Conservation (phyloP, 2,329 filamentous ascomycete genomes). For the Penicillium occitanis region DNA sequence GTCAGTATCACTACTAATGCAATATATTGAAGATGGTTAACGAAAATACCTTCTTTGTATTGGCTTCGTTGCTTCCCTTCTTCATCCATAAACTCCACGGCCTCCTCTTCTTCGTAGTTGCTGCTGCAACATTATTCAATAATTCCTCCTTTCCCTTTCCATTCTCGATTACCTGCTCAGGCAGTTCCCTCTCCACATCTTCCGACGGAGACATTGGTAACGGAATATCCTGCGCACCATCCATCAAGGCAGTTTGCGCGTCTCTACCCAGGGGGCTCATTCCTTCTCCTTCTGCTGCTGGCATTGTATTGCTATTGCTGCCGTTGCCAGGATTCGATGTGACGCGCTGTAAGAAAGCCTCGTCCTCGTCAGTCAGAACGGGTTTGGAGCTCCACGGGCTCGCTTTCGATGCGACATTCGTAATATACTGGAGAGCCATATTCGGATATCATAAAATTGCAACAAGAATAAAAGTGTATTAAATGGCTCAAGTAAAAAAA, state of each 20-base stretch:
- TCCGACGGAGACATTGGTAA: conserved; percentile 52
- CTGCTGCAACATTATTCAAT: not conserved
- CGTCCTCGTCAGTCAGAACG: conserved; percentile 62
- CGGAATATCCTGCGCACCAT: conserved; percentile 50
- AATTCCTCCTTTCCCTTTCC: conserved; percentile 2
- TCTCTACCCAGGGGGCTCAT: conserved; percentile 34
- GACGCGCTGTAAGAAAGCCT: conserved; percentile 56
- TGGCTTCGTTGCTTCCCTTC: conserved; percentile 31
- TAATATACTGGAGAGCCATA: conserved; percentile 45
- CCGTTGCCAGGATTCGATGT: conserved; percentile 45
- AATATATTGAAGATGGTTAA: not conserved
- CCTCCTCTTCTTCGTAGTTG: conserved; percentile 18
- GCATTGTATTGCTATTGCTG: conserved; percentile 16
- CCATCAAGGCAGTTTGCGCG: conserved; percentile 48
- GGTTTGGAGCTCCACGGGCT: conserved; percentile 35
- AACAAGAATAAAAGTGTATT: not conserved
- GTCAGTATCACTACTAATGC: not conserved
- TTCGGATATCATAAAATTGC: not conserved
- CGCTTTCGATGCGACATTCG: conserved; percentile 42
- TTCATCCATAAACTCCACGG: conserved; percentile 34
- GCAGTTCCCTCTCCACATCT: conserved; percentile 37
- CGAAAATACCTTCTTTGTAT: conserved; percentile 21
- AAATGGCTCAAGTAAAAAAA: not conserved
- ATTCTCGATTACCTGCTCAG: conserved; percentile 22
- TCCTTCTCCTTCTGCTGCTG: conserved; percentile 16